Evolutionary conservation across 768 basidiomycete species (phyloP).

Genomic region (Auriculariales sp.): DNA sequence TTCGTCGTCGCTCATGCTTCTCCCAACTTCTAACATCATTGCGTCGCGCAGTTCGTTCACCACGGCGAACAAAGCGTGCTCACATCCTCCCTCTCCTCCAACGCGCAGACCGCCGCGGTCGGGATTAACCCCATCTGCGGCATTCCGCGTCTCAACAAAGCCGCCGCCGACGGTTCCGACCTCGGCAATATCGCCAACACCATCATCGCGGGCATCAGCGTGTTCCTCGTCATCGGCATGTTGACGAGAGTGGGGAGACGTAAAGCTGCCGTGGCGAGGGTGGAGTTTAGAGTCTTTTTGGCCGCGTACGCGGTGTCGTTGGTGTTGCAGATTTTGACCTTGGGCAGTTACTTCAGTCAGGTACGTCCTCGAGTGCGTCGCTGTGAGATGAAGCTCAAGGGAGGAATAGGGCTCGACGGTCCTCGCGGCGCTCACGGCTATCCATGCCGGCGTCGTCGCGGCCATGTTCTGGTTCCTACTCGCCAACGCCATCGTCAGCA

Average conservation of each 20-base stretch:
- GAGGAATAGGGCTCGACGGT: slow-evolving; percentile 61
- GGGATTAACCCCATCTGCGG: slow-evolving; percentile 76
- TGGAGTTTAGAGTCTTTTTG: slow-evolving; percentile 58
- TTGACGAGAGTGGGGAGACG: slow-evolving; percentile 44
- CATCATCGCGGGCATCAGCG: slow-evolving; percentile 59
- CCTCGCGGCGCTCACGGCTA: slow-evolving; percentile 54
- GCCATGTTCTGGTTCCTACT: slow-evolving; percentile 63
- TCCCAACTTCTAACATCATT: background rate
- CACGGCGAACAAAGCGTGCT: slow-evolving; percentile 9
- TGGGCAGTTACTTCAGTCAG: slow-evolving; percentile 63
- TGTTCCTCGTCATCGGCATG: slow-evolving; percentile 44
- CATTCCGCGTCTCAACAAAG: slow-evolving; percentile 42
- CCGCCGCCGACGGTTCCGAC: slow-evolving; percentile 29
- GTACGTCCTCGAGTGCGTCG: no score
- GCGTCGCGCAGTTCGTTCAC: slow-evolving; percentile 2
- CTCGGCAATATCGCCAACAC: slow-evolving; percentile 82
- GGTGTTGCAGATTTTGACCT: slow-evolving; percentile 68
- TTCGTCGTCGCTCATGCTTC: slow-evolving; percentile 7
- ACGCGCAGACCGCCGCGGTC: slow-evolving; percentile 47
- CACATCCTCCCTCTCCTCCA: slow-evolving; percentile 20
- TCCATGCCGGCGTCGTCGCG: slow-evolving; percentile 67
- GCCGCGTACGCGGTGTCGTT: slow-evolving; percentile 55
- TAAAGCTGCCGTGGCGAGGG: slow-evolving; percentile 81
- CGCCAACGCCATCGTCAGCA: slow-evolving; percentile 62
- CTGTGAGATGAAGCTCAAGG: no score